Evolutionary conservation across 495 filamentous ascomycete species (phyloP), one percentile per base, ranked within the genome.

Genomic region (Glonium stellatum): DNA sequence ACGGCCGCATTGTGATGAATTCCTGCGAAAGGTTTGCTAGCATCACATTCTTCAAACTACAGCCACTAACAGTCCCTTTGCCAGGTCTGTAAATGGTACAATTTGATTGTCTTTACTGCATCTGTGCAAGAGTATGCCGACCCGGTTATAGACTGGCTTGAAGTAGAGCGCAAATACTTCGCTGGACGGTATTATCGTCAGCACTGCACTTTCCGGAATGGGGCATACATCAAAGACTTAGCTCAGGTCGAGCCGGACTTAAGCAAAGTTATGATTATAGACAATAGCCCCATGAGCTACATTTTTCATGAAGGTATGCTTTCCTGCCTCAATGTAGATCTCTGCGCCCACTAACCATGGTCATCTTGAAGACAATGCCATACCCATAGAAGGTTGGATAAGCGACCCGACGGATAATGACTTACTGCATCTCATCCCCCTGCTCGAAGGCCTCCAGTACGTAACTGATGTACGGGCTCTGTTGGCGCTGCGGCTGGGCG

Each of bases 81-180:
- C 15, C 62, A 86, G 81, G 83, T 92, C 51, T 89, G 84, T 79
- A 93, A 93, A 77, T 98, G 93, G 93, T 98, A 95, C 72, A 97
- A 96, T 71, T 79, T 97, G n/a, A 87, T 98, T 55, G 77, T 96
- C 53, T 98, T 98, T 73, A 98, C 93, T 6, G 93, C 93, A 10
- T 95, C 89, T 42, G 95, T 98, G 31, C 93, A 98, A 71, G 93
- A 98, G 71, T 98, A 98, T 69, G 93, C 93, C 59, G 93, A 98
- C 75, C 93, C 93, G 10, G 93, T 98, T 42, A 97, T 98, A 69
- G 95, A 98, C 79, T 97, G 91, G 91, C 80, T 98, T 56, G 93
- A 98, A 75, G 85, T 90, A 64, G 95, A 97, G 71, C 84, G 90
- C 58, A 96, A 96, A 74, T 96, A 90, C 76, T 98, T 98, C 73